Percentiles rank a stretch among this genome's conserved stretches.
Evolutionary conservation across 352 stramenopile species (phyloP).

Genomic region (Phytophthora idaei): DNA sequence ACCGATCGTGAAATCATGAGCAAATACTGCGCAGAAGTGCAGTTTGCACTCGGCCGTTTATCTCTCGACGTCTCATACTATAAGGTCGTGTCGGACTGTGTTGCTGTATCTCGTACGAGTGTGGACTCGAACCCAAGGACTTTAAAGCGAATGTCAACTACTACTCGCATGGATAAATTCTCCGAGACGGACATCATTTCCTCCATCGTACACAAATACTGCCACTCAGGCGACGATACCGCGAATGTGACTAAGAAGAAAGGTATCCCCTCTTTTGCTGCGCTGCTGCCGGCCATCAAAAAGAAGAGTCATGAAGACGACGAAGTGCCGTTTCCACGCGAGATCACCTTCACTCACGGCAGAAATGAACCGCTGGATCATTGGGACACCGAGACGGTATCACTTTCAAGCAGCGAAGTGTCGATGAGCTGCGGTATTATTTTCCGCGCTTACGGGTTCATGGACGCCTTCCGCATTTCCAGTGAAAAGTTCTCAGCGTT

Average conservation of each 20-base stretch:
- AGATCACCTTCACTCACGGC: constrained; percentile 50
- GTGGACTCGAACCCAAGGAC: constrained; percentile 5
- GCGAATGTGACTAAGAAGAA: constrained; percentile 21
- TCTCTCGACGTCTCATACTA: constrained; percentile 84
- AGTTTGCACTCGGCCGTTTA: constrained; percentile 67
- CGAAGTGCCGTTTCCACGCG: constrained; percentile 58
- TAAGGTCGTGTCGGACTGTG: constrained; percentile 65
- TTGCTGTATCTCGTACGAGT: constrained; percentile 25
- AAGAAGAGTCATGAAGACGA: constrained; percentile 64
- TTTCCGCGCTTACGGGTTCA: constrained; percentile 58
- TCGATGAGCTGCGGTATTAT: constrained; percentile 49
- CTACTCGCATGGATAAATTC: constrained; percentile 33
- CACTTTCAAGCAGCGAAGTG: constrained; percentile 47
- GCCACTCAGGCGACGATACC: constrained; percentile 28
- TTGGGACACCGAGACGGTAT: constrained; percentile 56
- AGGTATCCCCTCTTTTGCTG: constrained; percentile 21
- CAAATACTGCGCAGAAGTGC: constrained; percentile 68
- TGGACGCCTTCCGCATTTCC: constrained; percentile 60
- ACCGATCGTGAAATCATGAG: constrained; percentile 61
- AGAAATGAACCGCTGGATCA: constrained; percentile 54
- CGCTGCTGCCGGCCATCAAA: constrained; percentile 36
- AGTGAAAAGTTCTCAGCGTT: constrained; percentile 62
- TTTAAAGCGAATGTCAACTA: constrained; percentile 29
- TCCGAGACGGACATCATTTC: constrained; percentile 67
- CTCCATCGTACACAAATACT: constrained; percentile 66